Conservation (phyloP, 2,329 filamentous ascomycete genomes). For the Aspergillus caelatus region DNA sequence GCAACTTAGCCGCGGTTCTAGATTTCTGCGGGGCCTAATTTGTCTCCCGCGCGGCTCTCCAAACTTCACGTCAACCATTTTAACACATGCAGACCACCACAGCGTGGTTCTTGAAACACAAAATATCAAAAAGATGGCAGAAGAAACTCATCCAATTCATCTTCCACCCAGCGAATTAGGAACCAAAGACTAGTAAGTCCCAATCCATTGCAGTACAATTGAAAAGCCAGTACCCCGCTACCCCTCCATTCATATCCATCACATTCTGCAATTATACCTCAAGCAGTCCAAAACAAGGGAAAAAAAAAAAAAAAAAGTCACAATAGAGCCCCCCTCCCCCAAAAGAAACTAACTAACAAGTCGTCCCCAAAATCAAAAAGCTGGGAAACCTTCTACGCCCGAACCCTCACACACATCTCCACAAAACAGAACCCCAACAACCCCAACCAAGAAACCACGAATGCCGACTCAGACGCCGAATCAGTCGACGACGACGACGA, state of each 20-base stretch:
- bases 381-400: constrained; percentile 62
- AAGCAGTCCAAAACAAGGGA: constrained; percentile 4
- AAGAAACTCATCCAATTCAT: constrained; percentile 56
- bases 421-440: constrained; percentile 21
- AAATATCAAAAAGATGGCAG: constrained; percentile 22
- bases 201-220: background rate
- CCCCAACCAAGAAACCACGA: constrained; percentile 11
- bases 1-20: background rate
- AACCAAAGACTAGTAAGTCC: constrained; percentile 82
- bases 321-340: too few species aligned
- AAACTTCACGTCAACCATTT: background rate
- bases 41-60: background rate
- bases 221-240: constrained; percentile 16
- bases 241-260: constrained; percentile 6
- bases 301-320: background rate
- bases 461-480: constrained; percentile 50
- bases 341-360: constrained; percentile 1
- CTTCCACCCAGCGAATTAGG: constrained; percentile 80
- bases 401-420: constrained; percentile 44
- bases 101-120: background rate
- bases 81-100: background rate
- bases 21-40: background rate
- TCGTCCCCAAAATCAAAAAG: constrained; percentile 30
- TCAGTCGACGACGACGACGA: constrained; percentile 73
- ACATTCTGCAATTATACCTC: background rate